These are phyloP conservation scores for Ramalina peruviana DNA, from an alignment of 495 filamentous ascomycete species.

Conservation along the genomic window DNA sequence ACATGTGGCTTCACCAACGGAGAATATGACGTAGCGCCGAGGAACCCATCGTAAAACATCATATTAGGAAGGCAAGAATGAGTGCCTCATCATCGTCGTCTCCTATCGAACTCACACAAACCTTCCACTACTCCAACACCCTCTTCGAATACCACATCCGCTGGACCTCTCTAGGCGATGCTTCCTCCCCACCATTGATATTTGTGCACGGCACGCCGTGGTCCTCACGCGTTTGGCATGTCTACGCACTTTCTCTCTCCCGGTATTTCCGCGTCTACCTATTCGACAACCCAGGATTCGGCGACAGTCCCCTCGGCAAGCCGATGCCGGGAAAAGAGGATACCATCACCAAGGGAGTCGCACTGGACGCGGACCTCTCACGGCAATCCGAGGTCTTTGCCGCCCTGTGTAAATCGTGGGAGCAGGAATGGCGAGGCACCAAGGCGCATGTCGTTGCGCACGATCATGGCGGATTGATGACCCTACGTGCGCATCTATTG, in stretches of 20 bases:
- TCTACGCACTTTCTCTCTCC: constrained; percentile 18
- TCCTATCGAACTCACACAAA: constrained; percentile 11
- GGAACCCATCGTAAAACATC: too few species aligned
- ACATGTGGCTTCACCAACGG: too few species aligned
- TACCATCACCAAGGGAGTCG: constrained; percentile 10
- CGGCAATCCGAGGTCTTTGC: constrained; percentile 20
- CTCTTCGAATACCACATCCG: constrained; percentile 11
- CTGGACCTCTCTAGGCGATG: constrained; percentile 19
- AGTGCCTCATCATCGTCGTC: too few species aligned
- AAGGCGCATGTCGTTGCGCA: constrained; percentile 25
- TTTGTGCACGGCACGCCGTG: constrained; percentile 27
- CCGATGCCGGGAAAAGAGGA: background rate
- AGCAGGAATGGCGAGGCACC: background rate
- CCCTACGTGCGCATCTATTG: constrained; percentile 16
- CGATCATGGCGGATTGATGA: constrained; percentile 22
- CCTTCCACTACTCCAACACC: constrained; percentile 14
- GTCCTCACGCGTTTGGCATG: constrained; percentile 23
- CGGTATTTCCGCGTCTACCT: constrained; percentile 18
- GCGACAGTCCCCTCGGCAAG: constrained; percentile 2
- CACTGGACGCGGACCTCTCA: constrained; percentile 16
- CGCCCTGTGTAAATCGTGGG: constrained; percentile 20
- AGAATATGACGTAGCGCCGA: too few species aligned
- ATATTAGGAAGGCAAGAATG: too few species aligned
- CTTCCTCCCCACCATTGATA: constrained; percentile 15
- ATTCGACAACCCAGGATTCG: constrained; percentile 28